Evolutionary conservation across 2,329 filamentous ascomycete genomes (phyloP).

Genomic region (Uncinocarpus reesii): DNA sequence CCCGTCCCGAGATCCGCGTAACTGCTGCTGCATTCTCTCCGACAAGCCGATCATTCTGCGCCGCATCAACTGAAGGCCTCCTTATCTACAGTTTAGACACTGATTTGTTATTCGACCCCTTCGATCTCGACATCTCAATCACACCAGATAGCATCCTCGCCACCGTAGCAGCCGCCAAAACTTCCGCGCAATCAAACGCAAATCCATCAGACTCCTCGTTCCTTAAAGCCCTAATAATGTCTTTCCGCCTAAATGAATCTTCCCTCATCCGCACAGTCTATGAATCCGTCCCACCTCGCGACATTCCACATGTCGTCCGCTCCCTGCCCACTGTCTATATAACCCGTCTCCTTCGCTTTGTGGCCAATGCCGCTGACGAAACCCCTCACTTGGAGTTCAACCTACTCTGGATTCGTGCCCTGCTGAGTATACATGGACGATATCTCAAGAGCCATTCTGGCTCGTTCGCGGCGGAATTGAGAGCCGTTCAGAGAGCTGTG

Average conservation of each 20-base stretch:
- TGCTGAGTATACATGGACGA: slow-evolving; percentile 70
- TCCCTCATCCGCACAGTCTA: slow-evolving; percentile 76
- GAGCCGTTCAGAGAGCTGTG: slow-evolving; percentile 71
- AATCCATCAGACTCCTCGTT: slow-evolving; percentile 57
- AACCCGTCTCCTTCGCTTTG: slow-evolving; percentile 70
- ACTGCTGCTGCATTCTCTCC: slow-evolving; percentile 78
- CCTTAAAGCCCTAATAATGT: slow-evolving; percentile 89
- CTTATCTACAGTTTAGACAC: slow-evolving; percentile 87
- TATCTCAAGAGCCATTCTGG: slow-evolving; percentile 73
- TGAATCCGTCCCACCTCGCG: slow-evolving; percentile 63
- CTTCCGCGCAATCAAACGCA: slow-evolving; percentile 23
- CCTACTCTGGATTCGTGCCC: slow-evolving; percentile 76
- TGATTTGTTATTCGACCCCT: slow-evolving; percentile 79
- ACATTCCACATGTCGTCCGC: slow-evolving; percentile 67
- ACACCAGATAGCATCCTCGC: slow-evolving; percentile 76
- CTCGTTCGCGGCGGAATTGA: slow-evolving; percentile 71
- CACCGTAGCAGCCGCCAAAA: slow-evolving; percentile 49
- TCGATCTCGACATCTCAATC: slow-evolving; percentile 88
- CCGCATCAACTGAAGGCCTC: slow-evolving; percentile 85
- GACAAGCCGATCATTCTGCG: slow-evolving; percentile 81
- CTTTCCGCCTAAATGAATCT: slow-evolving; percentile 85
- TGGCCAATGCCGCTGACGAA: slow-evolving; percentile 77
- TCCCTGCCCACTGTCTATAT: slow-evolving; percentile 79
- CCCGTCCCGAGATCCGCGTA: slow-evolving; percentile 72
- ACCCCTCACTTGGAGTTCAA: slow-evolving; percentile 93